Evolutionary conservation across 805 yeast species (phyloP).

Genomic region (Saitoella complicata): DNA sequence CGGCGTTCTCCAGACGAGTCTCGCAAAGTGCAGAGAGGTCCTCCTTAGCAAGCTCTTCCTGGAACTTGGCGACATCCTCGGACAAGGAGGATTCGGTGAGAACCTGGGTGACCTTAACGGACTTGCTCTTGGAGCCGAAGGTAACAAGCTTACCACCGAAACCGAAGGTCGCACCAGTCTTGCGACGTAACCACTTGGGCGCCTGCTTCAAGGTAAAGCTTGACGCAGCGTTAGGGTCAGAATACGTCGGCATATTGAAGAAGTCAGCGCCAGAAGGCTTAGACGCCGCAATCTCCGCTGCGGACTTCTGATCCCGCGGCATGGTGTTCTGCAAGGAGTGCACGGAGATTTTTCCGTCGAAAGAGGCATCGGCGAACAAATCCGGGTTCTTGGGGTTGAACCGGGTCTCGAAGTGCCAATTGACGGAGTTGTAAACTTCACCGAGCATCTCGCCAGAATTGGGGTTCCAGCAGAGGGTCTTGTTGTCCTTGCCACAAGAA

Average conservation of each 20-base stretch:
- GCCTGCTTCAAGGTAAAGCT: constrained; percentile 59
- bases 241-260: constrained; percentile 43
- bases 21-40: constrained; percentile 42
- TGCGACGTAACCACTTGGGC: constrained; percentile 74
- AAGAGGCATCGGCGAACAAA: constrained; percentile 57
- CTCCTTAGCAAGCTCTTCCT: constrained; percentile 39
- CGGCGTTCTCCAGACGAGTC: constrained; percentile 27
- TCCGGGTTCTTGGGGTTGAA: constrained; percentile 87
- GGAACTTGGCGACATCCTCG: constrained; percentile 24
- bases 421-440: constrained; percentile 78
- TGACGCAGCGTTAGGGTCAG: constrained; percentile 39
- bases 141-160: constrained; percentile 75
- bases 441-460: constrained; percentile 54
- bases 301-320: constrained; percentile 14
- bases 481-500: constrained; percentile 86
- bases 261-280: constrained; percentile 51
- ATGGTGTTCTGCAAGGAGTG: constrained; percentile 79
- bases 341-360: constrained; percentile 21
- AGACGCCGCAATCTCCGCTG: constrained; percentile 15
- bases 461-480: constrained; percentile 85
- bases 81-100: constrained; percentile 20
- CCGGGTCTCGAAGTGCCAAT: constrained; percentile 81
- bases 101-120: constrained; percentile 29
- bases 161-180: constrained; percentile 66
- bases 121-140: constrained; percentile 4